Evolutionary conservation across 176 grass and related monocot species (phyloP), one percentile per base, ranked within the genome.

Genomic region (Urochloa ruziziensis): DNA sequence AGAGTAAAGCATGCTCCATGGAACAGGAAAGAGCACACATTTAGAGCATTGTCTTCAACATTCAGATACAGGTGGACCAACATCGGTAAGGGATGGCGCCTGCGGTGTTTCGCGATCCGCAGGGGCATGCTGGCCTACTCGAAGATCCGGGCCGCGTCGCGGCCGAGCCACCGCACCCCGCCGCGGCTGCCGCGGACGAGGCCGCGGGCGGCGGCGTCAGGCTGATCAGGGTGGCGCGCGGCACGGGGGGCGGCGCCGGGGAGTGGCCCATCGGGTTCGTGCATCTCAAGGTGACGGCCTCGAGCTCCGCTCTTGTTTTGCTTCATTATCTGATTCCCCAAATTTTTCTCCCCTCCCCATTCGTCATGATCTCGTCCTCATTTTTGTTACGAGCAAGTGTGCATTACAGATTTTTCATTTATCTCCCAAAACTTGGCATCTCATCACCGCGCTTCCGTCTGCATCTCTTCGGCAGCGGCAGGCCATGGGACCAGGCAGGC

Each of bases 41-140:
- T n/a, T n/a, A n/a, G n/a, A n/a, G n/a, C n/a, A n/a, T n/a, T n/a
- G n/a, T n/a, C n/a, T n/a, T n/a, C n/a, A n/a, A n/a, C n/a, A n/a
- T n/a, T n/a, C n/a, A n/a, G n/a, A n/a, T 87, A 84, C 93, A 98
- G 95, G 86, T 98, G 93, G 96, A 98, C 96, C 46, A 98, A 98
- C 89, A 90, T 93, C 76, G 89, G 96, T 28, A 87, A 86, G 56
- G 96, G 96, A 3, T 98, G 96, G 96, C 91, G 93, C 53, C 89
- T 85, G 44, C 87, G 96, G 21, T 93, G 91, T 93, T 98, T 98
- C 87, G 84, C 90, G 44, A 86, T 98, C 82, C 85, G 85, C 54
- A 87, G 90, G 30, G 96, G 93, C 62, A 82, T 98, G 10, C 91
- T 98, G 66, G 69, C 93, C 34, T 98, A 98, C 83, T 98, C 73